phyloP scores from a whole-genome alignment of 1,139 yeast genomes.

The Zygosaccharomyces sapae region DNA sequence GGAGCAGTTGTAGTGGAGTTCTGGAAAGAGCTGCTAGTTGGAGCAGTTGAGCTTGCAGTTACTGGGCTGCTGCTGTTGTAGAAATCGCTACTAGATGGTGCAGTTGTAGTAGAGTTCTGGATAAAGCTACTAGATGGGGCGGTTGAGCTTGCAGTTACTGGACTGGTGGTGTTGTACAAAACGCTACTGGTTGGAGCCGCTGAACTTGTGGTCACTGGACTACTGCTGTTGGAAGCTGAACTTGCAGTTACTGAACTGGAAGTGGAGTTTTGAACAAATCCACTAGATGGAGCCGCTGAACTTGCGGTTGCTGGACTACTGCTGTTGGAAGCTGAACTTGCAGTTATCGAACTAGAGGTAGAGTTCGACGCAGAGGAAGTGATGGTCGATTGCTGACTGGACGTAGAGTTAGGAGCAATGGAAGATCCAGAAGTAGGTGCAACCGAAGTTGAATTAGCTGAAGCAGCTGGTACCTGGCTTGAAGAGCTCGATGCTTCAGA shows the following conservation, averaged over 20 bases:
- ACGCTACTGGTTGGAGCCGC: not conserved
- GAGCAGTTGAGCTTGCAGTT: not conserved
- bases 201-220: not conserved
- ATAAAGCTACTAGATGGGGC: not conserved
- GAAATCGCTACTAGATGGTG: too few relatives aligned
- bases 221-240: too few relatives aligned
- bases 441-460: slow-evolving; percentile 3
- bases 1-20: not conserved
- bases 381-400: too few relatives aligned
- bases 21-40: not conserved
- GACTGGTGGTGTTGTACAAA: not conserved
- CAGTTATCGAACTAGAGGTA: too few relatives aligned
- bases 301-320: not conserved
- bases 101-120: too few relatives aligned
- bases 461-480: not conserved
- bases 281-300: not conserved
- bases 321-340: too few relatives aligned
- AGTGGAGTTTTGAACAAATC: too few relatives aligned
- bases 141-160: not conserved
- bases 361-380: too few relatives aligned
- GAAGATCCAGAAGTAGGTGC: not conserved
- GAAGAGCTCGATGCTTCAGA: not conserved
- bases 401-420: slow-evolving; percentile 1
- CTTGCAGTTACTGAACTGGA: too few relatives aligned
- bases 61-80: too few relatives aligned